phyloP scores from a whole-genome alignment of 2,329 filamentous ascomycete genomes.

The Trichoderma lentiforme region DNA sequence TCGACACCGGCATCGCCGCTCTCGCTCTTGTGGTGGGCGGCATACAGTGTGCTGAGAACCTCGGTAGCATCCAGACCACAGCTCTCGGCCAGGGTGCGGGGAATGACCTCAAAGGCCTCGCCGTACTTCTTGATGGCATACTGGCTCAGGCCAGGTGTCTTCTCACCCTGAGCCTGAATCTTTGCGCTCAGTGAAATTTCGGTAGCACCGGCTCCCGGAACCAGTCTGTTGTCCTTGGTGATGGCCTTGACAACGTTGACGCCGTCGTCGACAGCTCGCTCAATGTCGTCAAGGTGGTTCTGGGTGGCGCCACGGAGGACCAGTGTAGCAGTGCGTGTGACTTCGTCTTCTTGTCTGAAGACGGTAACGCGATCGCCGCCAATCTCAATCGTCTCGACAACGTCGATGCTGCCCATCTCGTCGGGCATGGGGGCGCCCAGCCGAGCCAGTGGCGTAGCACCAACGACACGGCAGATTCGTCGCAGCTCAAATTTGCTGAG shows the following conservation, averaged over 20 bases:
- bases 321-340: constrained; percentile 88
- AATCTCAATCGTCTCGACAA: constrained; percentile 97
- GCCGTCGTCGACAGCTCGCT: constrained; percentile 94
- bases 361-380: constrained; percentile 97
- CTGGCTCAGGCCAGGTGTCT: constrained; percentile 87
- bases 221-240: constrained; percentile 84
- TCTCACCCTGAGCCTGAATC: constrained; percentile 85
- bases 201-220: constrained; percentile 90
- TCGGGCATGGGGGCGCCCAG: constrained; percentile 99
- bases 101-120: constrained; percentile 96
- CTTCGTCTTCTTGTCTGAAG: constrained; percentile 92
- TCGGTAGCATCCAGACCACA: constrained; percentile 97
- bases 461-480: constrained; percentile 90
- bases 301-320: constrained; percentile 94
- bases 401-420: constrained; percentile 91
- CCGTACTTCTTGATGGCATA: constrained; percentile 97
- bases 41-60: constrained; percentile 86
- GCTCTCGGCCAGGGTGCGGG: constrained; percentile 88
- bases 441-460: constrained; percentile 91
- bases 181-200: constrained; percentile 92
- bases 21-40: constrained; percentile 84
- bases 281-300: constrained; percentile 95
- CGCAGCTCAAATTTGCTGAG: constrained; percentile 97
- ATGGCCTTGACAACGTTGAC: constrained; percentile 99
- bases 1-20: constrained; percentile 92